Evolutionary conservation across 2,329 filamentous ascomycete genomes (phyloP).

Genomic region (Trichoderma sp.): DNA sequence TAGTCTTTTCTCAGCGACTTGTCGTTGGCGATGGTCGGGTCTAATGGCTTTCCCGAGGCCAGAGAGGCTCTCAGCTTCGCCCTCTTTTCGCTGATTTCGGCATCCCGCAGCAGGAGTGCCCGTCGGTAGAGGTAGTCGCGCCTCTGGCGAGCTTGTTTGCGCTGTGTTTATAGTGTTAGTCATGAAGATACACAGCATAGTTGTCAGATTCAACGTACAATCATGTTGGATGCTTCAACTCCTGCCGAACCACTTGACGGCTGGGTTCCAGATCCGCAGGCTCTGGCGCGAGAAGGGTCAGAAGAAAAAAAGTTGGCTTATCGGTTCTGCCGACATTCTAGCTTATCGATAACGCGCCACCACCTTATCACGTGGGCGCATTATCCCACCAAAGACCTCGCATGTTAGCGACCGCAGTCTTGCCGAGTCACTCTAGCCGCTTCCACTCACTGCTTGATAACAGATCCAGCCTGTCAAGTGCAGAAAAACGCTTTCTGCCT

Average conservation of each 20-base stretch:
- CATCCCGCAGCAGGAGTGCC: conserved; percentile 83
- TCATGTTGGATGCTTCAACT: conserved; percentile 24
- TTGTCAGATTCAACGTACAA: conserved; percentile 28
- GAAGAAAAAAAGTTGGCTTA: conserved; percentile 38
- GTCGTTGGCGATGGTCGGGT: conserved; percentile 82
- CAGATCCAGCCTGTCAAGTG: conserved; percentile 36
- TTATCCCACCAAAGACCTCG: conserved; percentile 43
- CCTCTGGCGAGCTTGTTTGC: conserved; percentile 48
- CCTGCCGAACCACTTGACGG: conserved; percentile 5
- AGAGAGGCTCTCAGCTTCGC: conserved; percentile 84
- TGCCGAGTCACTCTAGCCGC: conserved; percentile 21
- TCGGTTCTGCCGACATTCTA: conserved; percentile 34
- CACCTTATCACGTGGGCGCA: conserved; percentile 48
- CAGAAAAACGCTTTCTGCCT: conserved; percentile 35
- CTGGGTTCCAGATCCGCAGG: neutral
- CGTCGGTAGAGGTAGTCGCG: conserved; percentile 77
- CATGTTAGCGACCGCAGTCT: conserved; percentile 4
- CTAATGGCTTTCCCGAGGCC: conserved; percentile 84
- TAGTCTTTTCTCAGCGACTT: conserved; percentile 81
- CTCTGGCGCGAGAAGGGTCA: neutral
- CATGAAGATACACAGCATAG: neutral
- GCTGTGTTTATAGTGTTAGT: conserved; percentile 33
- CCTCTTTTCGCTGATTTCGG: conserved; percentile 89
- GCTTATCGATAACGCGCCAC: conserved; percentile 37
- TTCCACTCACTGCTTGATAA: conserved; percentile 25